Conservation (phyloP, 1,139 yeast genomes). For the Suhomyces choctaworum region DNA sequence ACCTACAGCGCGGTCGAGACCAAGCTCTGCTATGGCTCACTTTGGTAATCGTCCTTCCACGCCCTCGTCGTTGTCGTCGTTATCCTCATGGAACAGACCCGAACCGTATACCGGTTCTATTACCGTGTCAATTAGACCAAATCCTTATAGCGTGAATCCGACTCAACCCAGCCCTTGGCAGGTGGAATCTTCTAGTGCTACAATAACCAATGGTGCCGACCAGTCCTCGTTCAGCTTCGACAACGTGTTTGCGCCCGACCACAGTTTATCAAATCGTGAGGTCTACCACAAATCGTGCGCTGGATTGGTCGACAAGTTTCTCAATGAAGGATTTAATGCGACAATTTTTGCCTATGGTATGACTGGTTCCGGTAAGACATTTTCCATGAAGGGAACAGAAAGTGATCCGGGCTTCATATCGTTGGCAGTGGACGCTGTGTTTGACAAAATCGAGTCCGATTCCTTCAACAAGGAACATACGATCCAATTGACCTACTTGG, state of each 20-base stretch:
- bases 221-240: conserved; percentile 67
- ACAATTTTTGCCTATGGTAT: conserved; percentile 92
- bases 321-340: conserved; percentile 76
- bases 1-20: conserved; percentile 30
- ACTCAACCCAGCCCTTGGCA: conserved; percentile 42
- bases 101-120: conserved; percentile 54
- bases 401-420: conserved; percentile 78
- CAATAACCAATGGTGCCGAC: conserved; percentile 52
- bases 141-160: conserved; percentile 40
- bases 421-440: conserved; percentile 68
- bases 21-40: conserved; percentile 41
- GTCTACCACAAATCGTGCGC: conserved; percentile 65
- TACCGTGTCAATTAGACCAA: conserved; percentile 54
- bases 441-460: conserved; percentile 44
- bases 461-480: conserved; percentile 33
- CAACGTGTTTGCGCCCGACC: conserved; percentile 62
- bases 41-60: conserved; percentile 38
- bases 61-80: conserved; percentile 26
- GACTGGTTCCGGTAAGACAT: conserved; percentile 96
- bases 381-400: conserved; percentile 78
- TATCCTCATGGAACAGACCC: conserved; percentile 13
- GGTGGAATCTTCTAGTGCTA: conserved; percentile 35
- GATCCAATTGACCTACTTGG: conserved; percentile 71
- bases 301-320: conserved; percentile 61
- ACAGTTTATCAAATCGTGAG: conserved; percentile 47